A percentile compares a stretch with the other conserved stretches of the same genome.
Evolutionary conservation across 768 basidiomycete genomes (phyloP).

Genomic region (Leccinum imitatum): DNA sequence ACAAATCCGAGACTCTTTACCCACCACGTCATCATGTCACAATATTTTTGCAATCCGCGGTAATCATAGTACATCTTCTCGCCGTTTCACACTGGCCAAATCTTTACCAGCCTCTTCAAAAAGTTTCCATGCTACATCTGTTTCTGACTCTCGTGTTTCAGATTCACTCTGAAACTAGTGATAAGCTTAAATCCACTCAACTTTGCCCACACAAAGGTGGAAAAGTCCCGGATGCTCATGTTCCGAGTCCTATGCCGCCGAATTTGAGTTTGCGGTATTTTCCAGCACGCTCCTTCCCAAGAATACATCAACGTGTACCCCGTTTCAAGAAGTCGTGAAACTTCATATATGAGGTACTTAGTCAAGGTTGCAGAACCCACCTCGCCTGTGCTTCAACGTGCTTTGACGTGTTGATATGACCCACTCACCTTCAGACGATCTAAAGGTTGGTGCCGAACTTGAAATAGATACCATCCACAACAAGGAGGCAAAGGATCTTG

Average conservation of each 20-base stretch:
- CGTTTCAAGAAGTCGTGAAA: background rate
- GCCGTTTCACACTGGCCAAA: background rate
- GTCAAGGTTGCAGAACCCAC: background rate
- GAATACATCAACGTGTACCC: background rate
- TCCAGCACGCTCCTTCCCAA: background rate
- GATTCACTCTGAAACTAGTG: background rate
- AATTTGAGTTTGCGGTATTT: background rate
- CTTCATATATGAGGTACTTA: background rate
- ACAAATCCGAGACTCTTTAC: too few relatives aligned
- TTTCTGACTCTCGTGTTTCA: background rate
- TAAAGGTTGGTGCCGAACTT: constrained; percentile 1
- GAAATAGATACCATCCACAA: constrained; percentile 4
- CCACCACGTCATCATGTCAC: too few relatives aligned
- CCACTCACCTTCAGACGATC: background rate
- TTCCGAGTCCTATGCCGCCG: background rate
- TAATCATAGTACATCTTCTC: too few relatives aligned
- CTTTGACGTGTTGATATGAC: constrained; percentile 6
- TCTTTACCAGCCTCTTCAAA: background rate
- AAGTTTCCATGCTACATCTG: background rate
- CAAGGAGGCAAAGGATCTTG: constrained; percentile 19
- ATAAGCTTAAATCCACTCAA: background rate
- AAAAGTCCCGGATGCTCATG: background rate
- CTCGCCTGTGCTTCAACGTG: background rate
- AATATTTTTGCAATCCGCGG: too few relatives aligned
- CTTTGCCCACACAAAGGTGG: background rate